phyloP scores from a whole-genome alignment of 2,329 filamentous ascomycete genomes.

The Periglandula ipomoeae region DNA sequence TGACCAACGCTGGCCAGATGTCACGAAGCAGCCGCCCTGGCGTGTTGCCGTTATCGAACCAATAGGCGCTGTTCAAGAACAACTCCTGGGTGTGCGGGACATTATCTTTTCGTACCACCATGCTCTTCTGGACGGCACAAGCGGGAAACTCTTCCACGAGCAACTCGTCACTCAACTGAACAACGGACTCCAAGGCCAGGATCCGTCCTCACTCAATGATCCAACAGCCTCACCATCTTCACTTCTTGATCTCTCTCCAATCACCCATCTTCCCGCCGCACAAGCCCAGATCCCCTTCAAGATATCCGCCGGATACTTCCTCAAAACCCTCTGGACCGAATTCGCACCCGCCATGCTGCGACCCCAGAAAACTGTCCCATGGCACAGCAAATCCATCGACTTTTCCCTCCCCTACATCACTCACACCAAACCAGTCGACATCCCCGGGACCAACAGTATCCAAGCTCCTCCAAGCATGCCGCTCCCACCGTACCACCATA shows the following conservation, averaged over 20 bases:
- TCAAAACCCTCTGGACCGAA: conserved; percentile 29
- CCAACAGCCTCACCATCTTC: conserved; percentile 23
- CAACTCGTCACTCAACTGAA: conserved; percentile 35
- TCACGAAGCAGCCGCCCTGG: conserved; percentile 36
- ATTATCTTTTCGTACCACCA: conserved; percentile 44
- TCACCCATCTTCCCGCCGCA: conserved; percentile 22
- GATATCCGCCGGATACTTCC: conserved; percentile 31
- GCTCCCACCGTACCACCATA: conserved; percentile 33
- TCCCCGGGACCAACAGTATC: conserved; percentile 21
- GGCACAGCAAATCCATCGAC: conserved; percentile 29
- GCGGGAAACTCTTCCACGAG: conserved; percentile 39
- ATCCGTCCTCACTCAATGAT: conserved; percentile 1
- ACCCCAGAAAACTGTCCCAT: conserved; percentile 19
- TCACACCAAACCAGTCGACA: conserved; percentile 26
- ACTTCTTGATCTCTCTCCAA: not conserved
- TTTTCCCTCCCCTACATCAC: conserved; percentile 26
- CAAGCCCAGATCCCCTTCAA: conserved; percentile 32
- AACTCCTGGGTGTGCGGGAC: conserved; percentile 21
- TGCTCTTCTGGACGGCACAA: conserved; percentile 41
- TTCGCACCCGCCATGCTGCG: conserved; percentile 31
- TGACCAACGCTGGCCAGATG: conserved; percentile 30
- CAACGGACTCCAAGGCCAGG: conserved; percentile 1
- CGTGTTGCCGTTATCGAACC: conserved; percentile 29
- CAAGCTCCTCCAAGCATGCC: conserved; percentile 28
- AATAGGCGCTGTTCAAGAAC: conserved; percentile 4